A percentile compares a stretch with the other conserved stretches of the same genome.
These are phyloP conservation scores for Triticum turgidum DNA, from an alignment of 176 grass and related monocot genomes.

Conservation along the genomic window DNA sequence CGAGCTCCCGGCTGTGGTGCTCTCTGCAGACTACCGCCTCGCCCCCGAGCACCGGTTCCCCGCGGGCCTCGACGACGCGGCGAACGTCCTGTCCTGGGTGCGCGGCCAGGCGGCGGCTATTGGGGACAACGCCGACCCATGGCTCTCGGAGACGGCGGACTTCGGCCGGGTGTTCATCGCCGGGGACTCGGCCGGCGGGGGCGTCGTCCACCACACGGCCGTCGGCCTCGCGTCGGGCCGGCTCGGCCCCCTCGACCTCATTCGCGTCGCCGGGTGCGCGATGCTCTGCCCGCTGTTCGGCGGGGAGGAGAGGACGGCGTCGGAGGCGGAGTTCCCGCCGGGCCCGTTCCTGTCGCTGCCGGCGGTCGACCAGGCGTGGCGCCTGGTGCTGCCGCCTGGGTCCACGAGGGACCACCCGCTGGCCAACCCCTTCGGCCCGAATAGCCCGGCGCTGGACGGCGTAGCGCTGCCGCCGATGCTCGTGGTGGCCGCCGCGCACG, in stretches of 20 bases:
- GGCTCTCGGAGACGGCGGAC: slow-evolving; percentile 38
- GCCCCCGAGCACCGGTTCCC: slow-evolving; percentile 61
- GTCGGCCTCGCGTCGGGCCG: slow-evolving; percentile 14
- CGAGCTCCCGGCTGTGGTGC: slow-evolving; percentile 41
- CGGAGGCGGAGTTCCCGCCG: slow-evolving; percentile 53
- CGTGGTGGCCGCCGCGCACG: slow-evolving; percentile 25
- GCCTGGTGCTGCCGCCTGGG: slow-evolving; percentile 31
- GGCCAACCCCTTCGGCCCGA: slow-evolving; percentile 36
- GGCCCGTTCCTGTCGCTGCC: slow-evolving; percentile 43
- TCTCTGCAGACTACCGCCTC: slow-evolving; percentile 65
- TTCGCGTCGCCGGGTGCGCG: slow-evolving; percentile 39
- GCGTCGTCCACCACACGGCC: slow-evolving; percentile 41
- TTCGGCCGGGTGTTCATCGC: slow-evolving; percentile 26
- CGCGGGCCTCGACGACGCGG: slow-evolving; percentile 48
- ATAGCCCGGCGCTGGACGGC: slow-evolving; percentile 16
- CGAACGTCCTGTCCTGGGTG: slow-evolving; percentile 23
- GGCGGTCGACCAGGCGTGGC: slow-evolving; percentile 15
- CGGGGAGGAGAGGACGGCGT: slow-evolving; percentile 38
- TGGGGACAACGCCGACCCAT: not conserved
- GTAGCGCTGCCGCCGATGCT: slow-evolving; percentile 28
- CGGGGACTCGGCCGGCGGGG: slow-evolving; percentile 39
- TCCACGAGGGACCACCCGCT: slow-evolving; percentile 43
- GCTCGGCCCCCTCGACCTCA: slow-evolving; percentile 28
- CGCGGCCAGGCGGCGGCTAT: not conserved
- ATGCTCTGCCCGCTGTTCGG: slow-evolving; percentile 54